A percentile compares a stretch with the other conserved stretches of the same genome.
Conservation (phyloP, 2,329 filamentous ascomycete species). For the Aspergillus fijiensis region DNA sequence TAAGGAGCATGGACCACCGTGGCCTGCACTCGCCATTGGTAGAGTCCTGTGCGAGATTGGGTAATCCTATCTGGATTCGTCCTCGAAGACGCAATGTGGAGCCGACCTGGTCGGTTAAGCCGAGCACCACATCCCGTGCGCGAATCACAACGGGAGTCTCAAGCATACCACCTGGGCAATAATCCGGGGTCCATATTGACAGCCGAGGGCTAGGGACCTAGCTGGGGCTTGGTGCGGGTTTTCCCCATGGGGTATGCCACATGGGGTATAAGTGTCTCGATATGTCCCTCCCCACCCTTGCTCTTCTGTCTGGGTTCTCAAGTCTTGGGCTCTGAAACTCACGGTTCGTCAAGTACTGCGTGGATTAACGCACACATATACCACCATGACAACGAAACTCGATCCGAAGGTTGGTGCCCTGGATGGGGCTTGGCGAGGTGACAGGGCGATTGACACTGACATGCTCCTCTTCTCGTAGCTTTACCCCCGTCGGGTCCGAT, state of each 20-base stretch:
- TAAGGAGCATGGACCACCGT: not conserved
- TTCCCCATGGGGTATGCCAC: not conserved
- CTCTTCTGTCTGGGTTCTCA: not conserved
- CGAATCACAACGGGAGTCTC: not conserved
- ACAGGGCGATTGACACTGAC: not conserved
- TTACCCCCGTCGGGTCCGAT: conserved; percentile 25
- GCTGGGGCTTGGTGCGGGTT: not conserved
- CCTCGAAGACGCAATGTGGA: not conserved
- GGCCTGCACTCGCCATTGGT: not conserved
- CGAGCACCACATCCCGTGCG: conserved; percentile 12
- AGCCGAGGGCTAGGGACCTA: not conserved
- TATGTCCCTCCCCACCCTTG: not conserved
- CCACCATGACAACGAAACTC: conserved; percentile 6
- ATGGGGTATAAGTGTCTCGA: not conserved
- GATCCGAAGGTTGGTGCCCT: conserved; percentile 22
- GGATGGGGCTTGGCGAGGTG: not conserved
- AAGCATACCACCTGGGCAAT: not conserved
- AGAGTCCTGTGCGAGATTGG: not conserved
- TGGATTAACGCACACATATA: not conserved
- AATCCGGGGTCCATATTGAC: not conserved
- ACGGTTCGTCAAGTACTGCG: not conserved
- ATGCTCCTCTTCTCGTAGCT: conserved; percentile 12
- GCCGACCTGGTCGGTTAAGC: conserved; percentile 9
- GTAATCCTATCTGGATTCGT: not conserved
- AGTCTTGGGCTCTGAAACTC: too few relatives aligned